A percentile compares a stretch with the other conserved stretches of the same genome.
Evolutionary conservation across 257 asterid genomes (phyloP).

Genomic region (Petrea volubilis): DNA sequence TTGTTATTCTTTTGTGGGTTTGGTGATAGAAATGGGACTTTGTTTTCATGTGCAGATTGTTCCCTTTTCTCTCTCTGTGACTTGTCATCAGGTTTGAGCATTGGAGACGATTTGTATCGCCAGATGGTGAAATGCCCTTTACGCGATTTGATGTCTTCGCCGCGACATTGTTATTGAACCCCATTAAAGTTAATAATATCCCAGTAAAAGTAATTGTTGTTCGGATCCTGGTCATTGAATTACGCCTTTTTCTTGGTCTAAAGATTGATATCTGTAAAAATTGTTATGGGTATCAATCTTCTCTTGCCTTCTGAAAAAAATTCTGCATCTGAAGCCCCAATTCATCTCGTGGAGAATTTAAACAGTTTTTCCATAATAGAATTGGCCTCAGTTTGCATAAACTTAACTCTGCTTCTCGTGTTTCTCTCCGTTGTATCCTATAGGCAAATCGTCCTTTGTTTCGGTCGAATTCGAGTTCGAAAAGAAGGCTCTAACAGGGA

Average conservation of each 20-base stretch:
- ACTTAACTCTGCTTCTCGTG: conserved; percentile 63
- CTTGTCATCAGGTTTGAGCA: conserved; percentile 54
- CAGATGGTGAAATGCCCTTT: conserved; percentile 91
- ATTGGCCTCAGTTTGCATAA: conserved; percentile 72
- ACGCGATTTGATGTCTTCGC: conserved; percentile 46
- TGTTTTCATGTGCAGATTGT: conserved; percentile 67
- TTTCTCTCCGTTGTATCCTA: conserved; percentile 69
- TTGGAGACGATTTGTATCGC: conserved; percentile 34
- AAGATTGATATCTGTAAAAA: conserved; percentile 60
- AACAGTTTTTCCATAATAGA: conserved; percentile 62
- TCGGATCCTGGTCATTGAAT: conserved; percentile 36
- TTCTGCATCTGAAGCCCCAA: conserved; percentile 29
- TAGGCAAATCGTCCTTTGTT: conserved; percentile 59
- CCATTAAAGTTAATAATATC: conserved; percentile 17
- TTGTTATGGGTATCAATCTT: conserved; percentile 75
- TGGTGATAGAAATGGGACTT: conserved; percentile 45
- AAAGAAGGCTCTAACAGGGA: conserved; percentile 50
- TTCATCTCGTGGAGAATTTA: conserved; percentile 32
- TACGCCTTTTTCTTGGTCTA: conserved; percentile 24
- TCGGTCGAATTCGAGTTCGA: conserved; percentile 50
- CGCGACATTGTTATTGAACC: conserved; percentile 28
- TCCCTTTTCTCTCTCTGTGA: conserved; percentile 39
- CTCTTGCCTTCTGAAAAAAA: conserved; percentile 30
- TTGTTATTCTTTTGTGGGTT: conserved; percentile 33
- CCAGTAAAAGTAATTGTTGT: conserved; percentile 11